Evolutionary conservation across 306 rosid species (phyloP), one percentile per base, ranked within the genome.

Genomic region (Glycine tomentella): DNA sequence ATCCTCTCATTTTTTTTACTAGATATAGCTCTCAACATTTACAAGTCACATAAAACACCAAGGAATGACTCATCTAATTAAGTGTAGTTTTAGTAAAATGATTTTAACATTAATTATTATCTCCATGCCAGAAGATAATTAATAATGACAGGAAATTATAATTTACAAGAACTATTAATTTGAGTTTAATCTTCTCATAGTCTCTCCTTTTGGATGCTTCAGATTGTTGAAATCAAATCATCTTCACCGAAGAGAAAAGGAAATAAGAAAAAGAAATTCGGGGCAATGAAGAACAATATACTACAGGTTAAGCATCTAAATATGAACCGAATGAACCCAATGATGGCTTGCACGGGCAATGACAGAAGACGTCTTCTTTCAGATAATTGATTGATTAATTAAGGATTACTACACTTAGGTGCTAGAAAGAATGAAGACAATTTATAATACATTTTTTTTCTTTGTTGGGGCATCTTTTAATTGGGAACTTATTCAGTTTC

Each of bases 271-370:
- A 86, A 36, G 84, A 85, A 85, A 78, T 69, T 89, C 0, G 57
- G 6, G 44, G 83, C 5, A 0, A 82, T 91, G 77, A 92, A 83
- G 90, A 92, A 82, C 82, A 90, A 90, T 80, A 48, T 90, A 65
- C 51, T 87, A n/a, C 72, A 84, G 0, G 81, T 83, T 34, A 86
- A 68, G 56, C 36, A 87, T 87, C 61, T 90, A 8, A 51, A 31
- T 9, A 40, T 49, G 59, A 76, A 93, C 66, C 61, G 74, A 42
- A 63, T 85, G 42, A 76, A 93, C 66, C 61, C 76, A 42, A 63
- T 85, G 42, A 78, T 89, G 48, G 16, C 5, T 0, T 83, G 84
- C 10, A 1, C 80, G 9, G 90, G 87, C 20, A 68, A 17, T 5
- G 87, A 86, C 44, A 83, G 91, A 84, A 77, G 38, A 69, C 72